Percentiles rank a stretch among this genome's conserved stretches.
phyloP scores from a whole-genome alignment of 495 filamentous ascomycete species.

The Sordaria brevicollis region DNA sequence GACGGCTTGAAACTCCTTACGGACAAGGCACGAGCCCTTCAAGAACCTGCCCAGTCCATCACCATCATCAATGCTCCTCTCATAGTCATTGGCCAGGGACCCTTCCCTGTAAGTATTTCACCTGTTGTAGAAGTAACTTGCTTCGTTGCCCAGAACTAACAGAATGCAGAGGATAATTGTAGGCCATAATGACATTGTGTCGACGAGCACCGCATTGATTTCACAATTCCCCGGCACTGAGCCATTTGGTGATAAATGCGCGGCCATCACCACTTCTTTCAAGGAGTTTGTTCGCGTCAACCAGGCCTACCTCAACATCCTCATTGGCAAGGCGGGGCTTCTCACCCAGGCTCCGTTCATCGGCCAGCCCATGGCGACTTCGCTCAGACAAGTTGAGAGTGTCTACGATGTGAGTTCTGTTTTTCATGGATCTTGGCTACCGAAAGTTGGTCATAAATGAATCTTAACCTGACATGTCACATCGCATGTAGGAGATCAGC shows the following conservation, averaged over 20 bases:
- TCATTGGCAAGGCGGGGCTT: conserved; percentile 22
- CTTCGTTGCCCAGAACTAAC: not conserved
- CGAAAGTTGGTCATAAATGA: no score
- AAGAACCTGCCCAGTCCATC: conserved; percentile 6
- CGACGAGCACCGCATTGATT: conserved; percentile 5
- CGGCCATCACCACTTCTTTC: conserved; percentile 6
- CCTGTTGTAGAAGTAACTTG: not conserved
- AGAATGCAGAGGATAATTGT: conserved; percentile 4
- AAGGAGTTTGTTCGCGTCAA: conserved; percentile 13
- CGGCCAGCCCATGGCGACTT: not conserved
- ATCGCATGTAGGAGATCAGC: not conserved
- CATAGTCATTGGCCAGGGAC: conserved; percentile 13
- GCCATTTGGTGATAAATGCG: not conserved
- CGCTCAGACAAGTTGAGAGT: conserved; percentile 10
- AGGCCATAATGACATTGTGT: conserved; percentile 13
- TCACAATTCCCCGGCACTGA: not conserved
- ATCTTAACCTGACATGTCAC: not conserved
- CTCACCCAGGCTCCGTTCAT: not conserved
- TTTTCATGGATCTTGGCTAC: not conserved
- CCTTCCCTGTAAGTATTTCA: conserved; percentile 7
- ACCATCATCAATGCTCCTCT: conserved; percentile 13
- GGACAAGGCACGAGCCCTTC: conserved; percentile 2
- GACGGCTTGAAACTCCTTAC: conserved; percentile 10
- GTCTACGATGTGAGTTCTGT: conserved; percentile 17
- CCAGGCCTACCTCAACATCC: conserved; percentile 18